A percentile compares a stretch with the other conserved stretches of the same genome.
These are phyloP conservation scores for Platanthera guangdongensis DNA, from an alignment of 106 monocot genomes.

Conservation along the genomic window DNA sequence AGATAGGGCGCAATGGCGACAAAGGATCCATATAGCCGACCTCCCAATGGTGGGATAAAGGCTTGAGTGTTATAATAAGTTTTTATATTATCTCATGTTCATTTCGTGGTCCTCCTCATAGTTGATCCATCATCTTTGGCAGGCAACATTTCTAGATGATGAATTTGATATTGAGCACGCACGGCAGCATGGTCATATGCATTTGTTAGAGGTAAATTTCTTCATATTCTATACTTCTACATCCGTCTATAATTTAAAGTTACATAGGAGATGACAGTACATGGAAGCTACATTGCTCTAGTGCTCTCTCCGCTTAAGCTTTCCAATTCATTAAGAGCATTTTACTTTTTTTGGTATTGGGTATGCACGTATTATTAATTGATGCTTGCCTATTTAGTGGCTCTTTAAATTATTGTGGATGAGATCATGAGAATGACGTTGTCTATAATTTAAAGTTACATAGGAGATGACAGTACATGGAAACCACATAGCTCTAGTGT, in stretches of 20 bases:
- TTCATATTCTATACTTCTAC: background rate
- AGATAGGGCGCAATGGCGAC: no score
- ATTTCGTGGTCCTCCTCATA: background rate
- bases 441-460: background rate
- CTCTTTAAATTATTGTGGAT: no score
- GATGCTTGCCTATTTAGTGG: no score
- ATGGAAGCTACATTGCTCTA: background rate
- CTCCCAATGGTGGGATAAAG: no score
- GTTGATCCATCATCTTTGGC: constrained; percentile 11
- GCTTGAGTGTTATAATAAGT: background rate
- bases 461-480: background rate
- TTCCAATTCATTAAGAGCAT: no score
- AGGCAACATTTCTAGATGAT: constrained; percentile 94
- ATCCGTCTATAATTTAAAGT: background rate
- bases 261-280: background rate
- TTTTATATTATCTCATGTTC: background rate
- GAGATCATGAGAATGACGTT: no score
- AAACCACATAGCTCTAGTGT: background rate
- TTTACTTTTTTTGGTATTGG: no score
- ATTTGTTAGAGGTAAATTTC: constrained; percentile 65
- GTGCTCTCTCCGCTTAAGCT: background rate
- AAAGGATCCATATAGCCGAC: no score
- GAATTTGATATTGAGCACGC: constrained; percentile 63
- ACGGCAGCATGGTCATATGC: constrained; percentile 75
- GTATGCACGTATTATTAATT: no score